A percentile compares a stretch with the other conserved stretches of the same genome.
Evolutionary conservation across 805 yeast genomes (phyloP).

Genomic region (Saccharomycopsis fermentans): DNA sequence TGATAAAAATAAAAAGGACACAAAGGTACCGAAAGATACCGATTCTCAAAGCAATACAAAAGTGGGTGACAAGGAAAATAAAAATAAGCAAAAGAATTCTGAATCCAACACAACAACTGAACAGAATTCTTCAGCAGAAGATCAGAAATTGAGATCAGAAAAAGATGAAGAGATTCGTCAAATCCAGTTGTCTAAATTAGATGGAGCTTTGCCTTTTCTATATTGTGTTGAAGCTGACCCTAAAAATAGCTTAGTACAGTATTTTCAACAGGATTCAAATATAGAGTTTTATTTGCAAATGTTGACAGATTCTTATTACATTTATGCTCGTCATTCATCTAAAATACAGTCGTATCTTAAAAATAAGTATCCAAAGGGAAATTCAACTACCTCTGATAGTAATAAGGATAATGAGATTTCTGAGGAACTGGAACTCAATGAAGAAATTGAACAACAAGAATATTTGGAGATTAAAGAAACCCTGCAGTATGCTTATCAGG

Average conservation of each 20-base stretch:
- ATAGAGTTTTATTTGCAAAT: slow-evolving; percentile 9
- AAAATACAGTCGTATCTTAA: background rate
- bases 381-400: background rate
- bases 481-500: slow-evolving; percentile 11
- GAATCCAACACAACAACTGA: background rate
- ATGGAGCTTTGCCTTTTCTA: slow-evolving; percentile 4
- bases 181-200: slow-evolving; percentile 7
- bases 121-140: background rate
- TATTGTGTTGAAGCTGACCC: background rate
- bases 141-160: background rate
- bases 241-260: slow-evolving; percentile 5
- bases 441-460: background rate
- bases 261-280: slow-evolving; percentile 7
- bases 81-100: background rate
- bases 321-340: slow-evolving; percentile 3
- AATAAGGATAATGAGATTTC: slow-evolving; percentile 1
- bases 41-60: background rate
- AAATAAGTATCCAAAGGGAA: background rate
- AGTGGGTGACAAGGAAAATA: no score
- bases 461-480: background rate
- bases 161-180: slow-evolving; percentile 5
- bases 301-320: slow-evolving; percentile 11
- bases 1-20: background rate
- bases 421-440: background rate
- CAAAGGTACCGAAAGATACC: background rate